Percentiles rank a stretch among this genome's conserved stretches.
Evolutionary conservation across 495 filamentous ascomycete genomes (phyloP).

Genomic region (Lasiosphaeria hispida): DNA sequence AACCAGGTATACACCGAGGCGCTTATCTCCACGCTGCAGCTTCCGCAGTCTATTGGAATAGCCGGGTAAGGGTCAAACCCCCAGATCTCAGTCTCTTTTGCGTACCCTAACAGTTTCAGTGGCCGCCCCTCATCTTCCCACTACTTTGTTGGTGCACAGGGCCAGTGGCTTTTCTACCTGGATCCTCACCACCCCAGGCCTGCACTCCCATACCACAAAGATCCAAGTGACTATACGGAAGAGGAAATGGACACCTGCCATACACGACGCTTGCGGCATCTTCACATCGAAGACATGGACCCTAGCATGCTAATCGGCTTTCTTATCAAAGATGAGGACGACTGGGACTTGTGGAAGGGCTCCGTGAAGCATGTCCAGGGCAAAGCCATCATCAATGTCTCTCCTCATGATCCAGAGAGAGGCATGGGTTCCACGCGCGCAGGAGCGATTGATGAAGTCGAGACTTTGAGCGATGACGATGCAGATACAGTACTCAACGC

Average conservation of each 20-base stretch:
- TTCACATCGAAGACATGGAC: slow-evolving; percentile 91
- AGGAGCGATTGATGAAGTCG: slow-evolving; percentile 84
- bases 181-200: slow-evolving; percentile 84
- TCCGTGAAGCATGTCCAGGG: slow-evolving; percentile 66
- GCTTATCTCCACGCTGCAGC: slow-evolving; percentile 73
- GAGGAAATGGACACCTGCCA: slow-evolving; percentile 84
- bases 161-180: slow-evolving; percentile 85
- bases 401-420: slow-evolving; percentile 60
- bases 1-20: slow-evolving; percentile 91
- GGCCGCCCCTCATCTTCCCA: slow-evolving; percentile 93
- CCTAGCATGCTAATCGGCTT: slow-evolving; percentile 99
- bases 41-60: slow-evolving; percentile 89
- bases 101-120: slow-evolving; percentile 42
- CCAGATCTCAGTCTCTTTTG: not conserved
- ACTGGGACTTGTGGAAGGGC: slow-evolving; percentile 80
- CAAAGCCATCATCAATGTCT: slow-evolving; percentile 82
- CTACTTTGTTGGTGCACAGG: slow-evolving; percentile 97
- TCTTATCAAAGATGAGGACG: slow-evolving; percentile 74
- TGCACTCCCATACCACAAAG: slow-evolving; percentile 55
- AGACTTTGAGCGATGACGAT: slow-evolving; percentile 64
- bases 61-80: slow-evolving; percentile 69
- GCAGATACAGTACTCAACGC: slow-evolving; percentile 44
- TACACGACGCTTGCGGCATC: slow-evolving; percentile 74
- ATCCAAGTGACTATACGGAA: slow-evolving; percentile 53
- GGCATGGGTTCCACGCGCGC: slow-evolving; percentile 57